phyloP scores from a whole-genome alignment of 306 rosid genomes.

The Dicorynia guianensis region DNA sequence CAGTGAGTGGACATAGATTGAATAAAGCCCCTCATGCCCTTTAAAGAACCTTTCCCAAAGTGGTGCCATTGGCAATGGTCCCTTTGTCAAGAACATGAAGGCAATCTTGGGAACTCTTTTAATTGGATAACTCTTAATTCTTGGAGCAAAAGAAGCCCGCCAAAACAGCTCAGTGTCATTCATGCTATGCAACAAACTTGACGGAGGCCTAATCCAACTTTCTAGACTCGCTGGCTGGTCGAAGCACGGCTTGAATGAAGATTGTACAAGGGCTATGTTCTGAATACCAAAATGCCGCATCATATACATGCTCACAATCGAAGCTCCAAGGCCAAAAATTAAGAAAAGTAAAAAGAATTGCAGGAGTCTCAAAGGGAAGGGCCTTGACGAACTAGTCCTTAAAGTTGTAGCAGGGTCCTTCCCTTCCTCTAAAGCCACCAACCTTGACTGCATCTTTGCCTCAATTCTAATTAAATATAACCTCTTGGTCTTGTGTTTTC shows the following conservation, averaged over 20 bases:
- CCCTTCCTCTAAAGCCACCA: conserved; percentile 76
- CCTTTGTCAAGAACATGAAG: conserved; percentile 97
- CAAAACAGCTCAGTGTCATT: conserved; percentile 83
- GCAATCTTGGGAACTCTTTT: conserved; percentile 88
- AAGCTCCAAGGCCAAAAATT: conserved; percentile 73
- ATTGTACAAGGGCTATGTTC: conserved; percentile 53
- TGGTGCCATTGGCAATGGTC: conserved; percentile 92
- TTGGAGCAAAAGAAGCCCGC: conserved; percentile 79
- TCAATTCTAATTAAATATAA: conserved; percentile 46
- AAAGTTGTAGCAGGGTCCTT: conserved; percentile 61
- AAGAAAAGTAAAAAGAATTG: conserved; percentile 75
- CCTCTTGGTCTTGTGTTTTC: conserved; percentile 39
- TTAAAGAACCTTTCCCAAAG: conserved; percentile 90
- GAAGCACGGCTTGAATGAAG: conserved; percentile 63
- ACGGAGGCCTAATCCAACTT: conserved; percentile 75
- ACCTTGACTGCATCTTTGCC: conserved; percentile 63
- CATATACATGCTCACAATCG: conserved; percentile 77
- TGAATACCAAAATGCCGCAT: conserved; percentile 69
- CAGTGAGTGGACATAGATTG: conserved; percentile 82
- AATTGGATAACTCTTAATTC: conserved; percentile 70
- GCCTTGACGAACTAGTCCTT: conserved; percentile 63
- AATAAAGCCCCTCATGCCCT: conserved; percentile 69
- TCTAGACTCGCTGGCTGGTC: conserved; percentile 60
- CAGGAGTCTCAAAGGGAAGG: conserved; percentile 71
- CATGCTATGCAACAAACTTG: conserved; percentile 73